phyloP scores from a whole-genome alignment of 257 asterid genomes.

The Nicotiana tabacum region DNA sequence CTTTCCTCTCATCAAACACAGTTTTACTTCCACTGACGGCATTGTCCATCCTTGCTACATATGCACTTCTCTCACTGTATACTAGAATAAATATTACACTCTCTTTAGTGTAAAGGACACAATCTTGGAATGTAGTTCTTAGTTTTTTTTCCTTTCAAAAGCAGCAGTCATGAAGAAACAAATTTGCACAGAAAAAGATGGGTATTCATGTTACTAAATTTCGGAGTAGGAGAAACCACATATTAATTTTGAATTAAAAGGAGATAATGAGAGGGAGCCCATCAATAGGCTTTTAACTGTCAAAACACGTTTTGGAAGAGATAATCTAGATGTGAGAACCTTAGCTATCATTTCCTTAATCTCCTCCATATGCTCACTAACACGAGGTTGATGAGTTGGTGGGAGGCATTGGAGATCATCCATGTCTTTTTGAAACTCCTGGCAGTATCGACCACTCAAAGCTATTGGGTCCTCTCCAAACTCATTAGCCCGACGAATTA shows the following conservation, averaged over 20 bases:
- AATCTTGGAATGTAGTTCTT: background rate
- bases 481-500: conserved; percentile 68
- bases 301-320: background rate
- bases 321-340: conserved; percentile 23
- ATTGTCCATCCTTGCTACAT: background rate
- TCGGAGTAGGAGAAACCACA: background rate
- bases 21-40: background rate
- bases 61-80: background rate
- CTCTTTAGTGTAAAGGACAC: background rate
- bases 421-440: conserved; percentile 71
- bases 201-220: background rate
- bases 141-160: background rate
- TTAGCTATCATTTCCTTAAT: conserved; percentile 71
- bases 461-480: conserved; percentile 52
- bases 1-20: background rate
- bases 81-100: background rate
- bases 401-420: conserved; percentile 70
- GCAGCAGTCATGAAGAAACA: background rate
- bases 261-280: background rate
- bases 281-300: background rate
- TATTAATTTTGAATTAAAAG: background rate
- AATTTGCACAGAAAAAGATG: background rate
- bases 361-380: conserved; percentile 63
- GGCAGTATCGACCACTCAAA: conserved; percentile 61
- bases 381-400: conserved; percentile 80